A percentile compares a stretch with the other conserved stretches of the same genome.
Evolutionary conservation across 2,329 filamentous ascomycete species (phyloP).

Genomic region (Nothopassalora personata): DNA sequence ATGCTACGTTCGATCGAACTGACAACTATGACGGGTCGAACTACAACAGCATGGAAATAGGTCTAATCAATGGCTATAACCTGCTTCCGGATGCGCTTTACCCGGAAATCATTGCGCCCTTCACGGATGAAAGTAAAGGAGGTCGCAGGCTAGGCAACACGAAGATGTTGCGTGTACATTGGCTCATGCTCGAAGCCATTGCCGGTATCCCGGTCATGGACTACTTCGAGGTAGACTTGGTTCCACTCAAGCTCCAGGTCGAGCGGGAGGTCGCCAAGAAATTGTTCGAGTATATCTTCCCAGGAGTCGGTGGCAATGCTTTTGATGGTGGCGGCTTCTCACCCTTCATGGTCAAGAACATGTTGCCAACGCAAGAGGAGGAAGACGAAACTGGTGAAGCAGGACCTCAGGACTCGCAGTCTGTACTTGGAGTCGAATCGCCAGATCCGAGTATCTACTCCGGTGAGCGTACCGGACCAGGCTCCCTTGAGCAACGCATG

Average conservation of each 20-base stretch:
- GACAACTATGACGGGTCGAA: conserved; percentile 98
- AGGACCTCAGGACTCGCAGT: conserved; percentile 41
- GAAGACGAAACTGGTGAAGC: conserved; percentile 40
- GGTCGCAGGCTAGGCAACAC: conserved; percentile 58
- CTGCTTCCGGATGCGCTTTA: conserved; percentile 86
- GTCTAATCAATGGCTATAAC: conserved; percentile 82
- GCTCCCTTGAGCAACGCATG: conserved; percentile 74
- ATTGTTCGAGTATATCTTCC: conserved; percentile 96
- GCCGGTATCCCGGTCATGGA: conserved; percentile 96
- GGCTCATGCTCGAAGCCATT: conserved; percentile 97
- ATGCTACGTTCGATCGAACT: conserved; percentile 88
- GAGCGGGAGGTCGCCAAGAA: conserved; percentile 89
- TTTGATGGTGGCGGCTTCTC: conserved; percentile 53
- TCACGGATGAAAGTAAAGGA: conserved; percentile 59
- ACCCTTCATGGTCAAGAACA: conserved; percentile 55
- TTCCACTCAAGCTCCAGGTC: conserved; percentile 88
- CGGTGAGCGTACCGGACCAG: conserved; percentile 55
- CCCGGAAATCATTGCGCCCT: conserved; percentile 91
- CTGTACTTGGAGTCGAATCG: conserved; percentile 12
- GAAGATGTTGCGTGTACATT: conserved; percentile 90
- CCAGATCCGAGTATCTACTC: conserved; percentile 6
- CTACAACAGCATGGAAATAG: conserved; percentile 83
- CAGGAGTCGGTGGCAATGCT: conserved; percentile 59
- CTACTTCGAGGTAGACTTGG: conserved; percentile 89
- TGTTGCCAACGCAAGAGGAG: conserved; percentile 43